Base-by-base conservation (phyloP, 2,329 filamentous ascomycete genomes). In the Teratosphaeria gauchensis region DNA sequence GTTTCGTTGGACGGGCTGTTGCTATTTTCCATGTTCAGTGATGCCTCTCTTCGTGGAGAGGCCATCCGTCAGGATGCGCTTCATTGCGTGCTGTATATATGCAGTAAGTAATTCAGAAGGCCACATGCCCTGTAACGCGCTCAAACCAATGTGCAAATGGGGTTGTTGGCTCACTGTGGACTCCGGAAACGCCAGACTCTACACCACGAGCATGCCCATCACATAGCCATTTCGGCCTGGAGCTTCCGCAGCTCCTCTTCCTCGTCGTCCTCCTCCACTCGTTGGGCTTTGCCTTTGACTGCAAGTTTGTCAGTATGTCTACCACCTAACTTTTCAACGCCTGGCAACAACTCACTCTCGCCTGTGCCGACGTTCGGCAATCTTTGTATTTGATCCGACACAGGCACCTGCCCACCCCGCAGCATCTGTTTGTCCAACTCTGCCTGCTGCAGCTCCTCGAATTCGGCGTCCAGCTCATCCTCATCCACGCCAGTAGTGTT, bases 201-300 rank as follows among this genome's bases (percentile, higher is more conserved):
- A 2, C 0, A 21, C 42, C 19, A 21, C n/a, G n/a, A 21, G 38
- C 42, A 48, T 11, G n/a, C 42, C 21, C 42, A 48, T 71, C 75
- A 95, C 87, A 96, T 96, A 64, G 92, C 92, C 92, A 97, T 97
- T 76, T 96, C 92, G 38, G 90, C 92, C 73, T 95, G 91, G 66
- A 99, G 76, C 77, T 94, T 96, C 75, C 88, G 84, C 71, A 97
- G 80, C 78, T 97, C 92, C 69, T 87, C 92, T 75, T 97, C 92
- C 72, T 97, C 94, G 81, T 97, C 92, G 74, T 96, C 92, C 74
- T 96, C 90, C 71, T 88, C 85, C 19, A 65, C 61, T 52, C 54
- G 61, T 65, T 75, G 73, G 61, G 72, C 70, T 69, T 78, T 78
- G 62, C 75, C 74, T 72, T 75, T 76, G 65, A 75, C 76, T 78